Evolutionary conservation across 441 rosid species (phyloP).

Genomic region (Monsonia emarginata): DNA sequence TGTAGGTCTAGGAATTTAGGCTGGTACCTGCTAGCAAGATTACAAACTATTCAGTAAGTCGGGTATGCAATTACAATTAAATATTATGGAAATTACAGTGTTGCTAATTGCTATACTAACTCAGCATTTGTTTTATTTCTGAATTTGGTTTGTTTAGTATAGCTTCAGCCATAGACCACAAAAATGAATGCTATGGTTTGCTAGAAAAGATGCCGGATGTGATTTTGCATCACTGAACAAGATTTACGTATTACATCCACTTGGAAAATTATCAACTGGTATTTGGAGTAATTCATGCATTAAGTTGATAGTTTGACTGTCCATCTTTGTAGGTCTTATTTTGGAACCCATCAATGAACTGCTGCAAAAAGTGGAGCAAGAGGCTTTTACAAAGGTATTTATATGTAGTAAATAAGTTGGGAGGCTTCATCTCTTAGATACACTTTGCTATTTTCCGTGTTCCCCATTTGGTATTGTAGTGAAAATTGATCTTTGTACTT

Average conservation of each 20-base stretch:
- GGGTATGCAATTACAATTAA: not conserved
- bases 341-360: slow-evolving; percentile 59
- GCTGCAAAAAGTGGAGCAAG: slow-evolving; percentile 57
- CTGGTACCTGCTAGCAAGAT: not conserved
- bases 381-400: slow-evolving; percentile 66
- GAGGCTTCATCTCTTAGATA: not conserved
- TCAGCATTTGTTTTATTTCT: not conserved
- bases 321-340: slow-evolving; percentile 50
- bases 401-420: not conserved
- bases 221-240: not conserved
- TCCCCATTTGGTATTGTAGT: not conserved
- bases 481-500: not conserved
- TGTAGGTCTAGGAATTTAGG: not conserved
- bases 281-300: not conserved
- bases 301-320: not conserved
- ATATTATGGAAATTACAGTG: not conserved
- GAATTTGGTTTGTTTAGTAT: not conserved
- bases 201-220: not conserved
- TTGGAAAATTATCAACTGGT: not conserved
- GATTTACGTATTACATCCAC: not conserved
- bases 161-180: not conserved
- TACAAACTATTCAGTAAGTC: not conserved
- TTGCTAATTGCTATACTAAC: not conserved
- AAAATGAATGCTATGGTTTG: not conserved
- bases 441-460: not conserved